Conservation (phyloP, 2,329 filamentous ascomycete species). For the Fusarium longipes region DNA sequence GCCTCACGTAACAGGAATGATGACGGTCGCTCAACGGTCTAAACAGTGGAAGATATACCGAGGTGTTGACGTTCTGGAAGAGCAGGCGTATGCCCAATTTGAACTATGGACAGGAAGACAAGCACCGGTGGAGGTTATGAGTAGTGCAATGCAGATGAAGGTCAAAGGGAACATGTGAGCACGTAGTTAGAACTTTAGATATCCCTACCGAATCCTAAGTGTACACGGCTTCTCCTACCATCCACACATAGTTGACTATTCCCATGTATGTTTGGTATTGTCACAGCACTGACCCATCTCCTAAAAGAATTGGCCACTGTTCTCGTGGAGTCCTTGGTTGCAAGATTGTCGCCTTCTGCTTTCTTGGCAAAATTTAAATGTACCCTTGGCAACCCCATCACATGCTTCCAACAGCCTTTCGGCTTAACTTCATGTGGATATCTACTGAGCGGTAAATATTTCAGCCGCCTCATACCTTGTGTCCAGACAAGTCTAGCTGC, state of each 20-base stretch:
- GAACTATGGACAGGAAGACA: not conserved
- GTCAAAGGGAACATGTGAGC: not conserved
- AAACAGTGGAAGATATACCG: not conserved
- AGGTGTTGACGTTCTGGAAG: not conserved
- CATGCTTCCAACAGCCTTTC: not conserved
- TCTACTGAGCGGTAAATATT: not conserved
- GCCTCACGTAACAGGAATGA: constrained; percentile 4
- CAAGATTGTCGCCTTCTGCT: too few species aligned
- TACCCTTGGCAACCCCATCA: not conserved
- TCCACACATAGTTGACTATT: too few species aligned
- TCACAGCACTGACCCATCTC: too few species aligned
- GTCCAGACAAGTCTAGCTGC: not conserved
- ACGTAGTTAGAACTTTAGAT: not conserved
- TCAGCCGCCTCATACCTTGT: not conserved
- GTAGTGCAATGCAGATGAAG: not conserved
- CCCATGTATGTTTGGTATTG: too few species aligned
- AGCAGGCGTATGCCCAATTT: constrained; percentile 14
- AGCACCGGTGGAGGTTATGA: not conserved
- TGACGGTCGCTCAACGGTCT: not conserved
- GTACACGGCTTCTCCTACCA: too few species aligned
- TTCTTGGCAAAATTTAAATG: too few species aligned
- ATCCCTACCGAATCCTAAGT: too few species aligned
- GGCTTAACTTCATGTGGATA: not conserved
- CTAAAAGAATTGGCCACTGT: too few species aligned
- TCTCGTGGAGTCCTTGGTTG: too few species aligned